Percentiles rank a stretch among this genome's conserved stretches.
Evolutionary conservation across 768 basidiomycete genomes (phyloP).

Genomic region (Holtermanniella nyarrowii): DNA sequence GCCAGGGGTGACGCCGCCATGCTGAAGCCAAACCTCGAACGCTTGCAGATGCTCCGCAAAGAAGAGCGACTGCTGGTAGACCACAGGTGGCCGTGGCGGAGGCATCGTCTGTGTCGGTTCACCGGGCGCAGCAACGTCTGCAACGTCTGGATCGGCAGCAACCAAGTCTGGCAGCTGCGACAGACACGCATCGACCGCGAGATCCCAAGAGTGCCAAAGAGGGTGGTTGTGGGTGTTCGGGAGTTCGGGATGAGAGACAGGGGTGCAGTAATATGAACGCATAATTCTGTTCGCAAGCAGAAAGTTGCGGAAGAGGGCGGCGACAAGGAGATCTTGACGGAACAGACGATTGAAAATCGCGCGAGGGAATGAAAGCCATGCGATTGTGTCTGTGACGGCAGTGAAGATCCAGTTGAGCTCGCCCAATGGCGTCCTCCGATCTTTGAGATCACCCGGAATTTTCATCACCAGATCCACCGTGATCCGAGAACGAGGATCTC

Average conservation of each 20-base stretch:
- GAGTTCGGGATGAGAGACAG: slow-evolving; percentile 80
- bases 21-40: slow-evolving; percentile 95
- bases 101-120: too few species aligned
- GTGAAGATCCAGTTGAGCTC: slow-evolving; percentile 99
- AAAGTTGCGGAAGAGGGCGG: slow-evolving; percentile 94
- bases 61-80: slow-evolving; percentile 78
- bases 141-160: slow-evolving; percentile 30
- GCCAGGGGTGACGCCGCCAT: slow-evolving; percentile 50
- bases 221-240: slow-evolving; percentile 95
- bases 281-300: slow-evolving; percentile 93
- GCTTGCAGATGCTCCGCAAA: slow-evolving; percentile 94
- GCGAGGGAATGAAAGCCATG: slow-evolving; percentile 92
- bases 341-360: slow-evolving; percentile 90
- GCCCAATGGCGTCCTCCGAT: slow-evolving; percentile 87
- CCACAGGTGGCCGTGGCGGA: slow-evolving; percentile 52
- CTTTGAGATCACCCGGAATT: slow-evolving; percentile 92
- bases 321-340: slow-evolving; percentile 87
- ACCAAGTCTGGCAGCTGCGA: slow-evolving; percentile 84
- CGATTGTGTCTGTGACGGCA: slow-evolving; percentile 96
- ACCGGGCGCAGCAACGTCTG: slow-evolving; percentile 26
- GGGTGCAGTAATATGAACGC: slow-evolving; percentile 95
- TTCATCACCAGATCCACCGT: slow-evolving; percentile 84
- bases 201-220: slow-evolving; percentile 95
- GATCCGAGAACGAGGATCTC: slow-evolving; percentile 40
- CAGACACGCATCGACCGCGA: slow-evolving; percentile 87